Conservation (phyloP, 768 basidiomycete genomes). For the Lactarius pseudohatsudake region DNA sequence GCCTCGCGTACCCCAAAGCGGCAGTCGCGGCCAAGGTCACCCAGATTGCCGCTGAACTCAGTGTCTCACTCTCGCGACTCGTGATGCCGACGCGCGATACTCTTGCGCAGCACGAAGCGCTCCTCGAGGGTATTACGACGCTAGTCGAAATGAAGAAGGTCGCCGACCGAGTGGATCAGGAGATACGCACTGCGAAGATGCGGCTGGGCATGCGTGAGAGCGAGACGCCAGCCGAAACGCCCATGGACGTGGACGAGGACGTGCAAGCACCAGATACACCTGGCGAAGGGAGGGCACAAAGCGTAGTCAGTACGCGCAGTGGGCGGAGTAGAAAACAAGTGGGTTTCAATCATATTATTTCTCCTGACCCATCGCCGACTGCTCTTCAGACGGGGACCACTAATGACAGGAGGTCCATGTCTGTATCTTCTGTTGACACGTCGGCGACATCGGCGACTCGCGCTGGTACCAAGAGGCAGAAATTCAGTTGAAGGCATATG, state of each 20-base stretch:
- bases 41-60: conserved; percentile 74
- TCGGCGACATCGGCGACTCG: conserved; percentile 28
- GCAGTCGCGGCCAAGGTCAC: conserved; percentile 73
- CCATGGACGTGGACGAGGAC: conserved; percentile 39
- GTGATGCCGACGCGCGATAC: conserved; percentile 95
- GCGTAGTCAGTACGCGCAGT: conserved; percentile 44
- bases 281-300: conserved; percentile 65
- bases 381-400: conserved; percentile 24
- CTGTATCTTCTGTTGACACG: conserved; percentile 75
- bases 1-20: conserved; percentile 77
- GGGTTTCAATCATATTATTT: conserved; percentile 31
- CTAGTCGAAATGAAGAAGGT: conserved; percentile 88
- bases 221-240: conserved; percentile 39
- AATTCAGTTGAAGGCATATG: conserved; percentile 25
- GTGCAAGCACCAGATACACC: conserved; percentile 45
- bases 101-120: conserved; percentile 64
- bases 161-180: conserved; percentile 84
- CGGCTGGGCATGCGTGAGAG: conserved; percentile 55
- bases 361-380: conserved; percentile 12
- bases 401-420: conserved; percentile 59
- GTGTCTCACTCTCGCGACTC: conserved; percentile 67
- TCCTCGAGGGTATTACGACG: conserved; percentile 68
- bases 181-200: conserved; percentile 68
- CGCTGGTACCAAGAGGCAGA: conserved; percentile 30
- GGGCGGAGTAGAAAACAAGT: conserved; percentile 61